Evolutionary conservation across 1,284 basidiomycete genomes (phyloP).

Genomic region (Cystobasidium sp.): DNA sequence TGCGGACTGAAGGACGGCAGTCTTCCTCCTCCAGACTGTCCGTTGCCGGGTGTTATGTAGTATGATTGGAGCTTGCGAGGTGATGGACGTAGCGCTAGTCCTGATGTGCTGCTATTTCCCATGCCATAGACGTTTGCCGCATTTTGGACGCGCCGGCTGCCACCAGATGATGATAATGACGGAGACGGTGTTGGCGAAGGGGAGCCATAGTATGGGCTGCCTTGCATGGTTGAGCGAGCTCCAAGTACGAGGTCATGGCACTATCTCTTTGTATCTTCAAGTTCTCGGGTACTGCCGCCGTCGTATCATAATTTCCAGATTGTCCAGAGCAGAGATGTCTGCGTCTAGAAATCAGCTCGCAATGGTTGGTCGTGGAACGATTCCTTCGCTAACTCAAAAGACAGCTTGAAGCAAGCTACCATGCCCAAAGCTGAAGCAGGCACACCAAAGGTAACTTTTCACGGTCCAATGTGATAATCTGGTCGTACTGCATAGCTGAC

Average conservation of each 20-base stretch:
- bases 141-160: neutral
- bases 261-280: neutral
- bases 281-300: neutral
- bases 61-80: neutral
- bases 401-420: constrained; percentile 7
- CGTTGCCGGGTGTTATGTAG: neutral
- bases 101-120: neutral
- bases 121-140: neutral
- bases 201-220: neutral
- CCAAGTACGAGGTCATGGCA: neutral
- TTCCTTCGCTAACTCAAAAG: neutral
- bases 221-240: neutral
- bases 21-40: neutral
- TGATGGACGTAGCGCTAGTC: neutral
- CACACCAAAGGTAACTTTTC: constrained; percentile 43
- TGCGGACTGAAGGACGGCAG: neutral
- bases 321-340: too few relatives aligned
- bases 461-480: too few relatives aligned
- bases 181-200: neutral
- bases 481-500: neutral
- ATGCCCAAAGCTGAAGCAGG: constrained; percentile 44
- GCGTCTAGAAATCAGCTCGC: too few relatives aligned
- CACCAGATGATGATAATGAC: too few relatives aligned
- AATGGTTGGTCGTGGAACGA: too few relatives aligned
- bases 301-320: too few relatives aligned